These are phyloP conservation scores for Inosperma sp. DNA, from an alignment of 768 basidiomycete species.

Conservation along the genomic window DNA sequence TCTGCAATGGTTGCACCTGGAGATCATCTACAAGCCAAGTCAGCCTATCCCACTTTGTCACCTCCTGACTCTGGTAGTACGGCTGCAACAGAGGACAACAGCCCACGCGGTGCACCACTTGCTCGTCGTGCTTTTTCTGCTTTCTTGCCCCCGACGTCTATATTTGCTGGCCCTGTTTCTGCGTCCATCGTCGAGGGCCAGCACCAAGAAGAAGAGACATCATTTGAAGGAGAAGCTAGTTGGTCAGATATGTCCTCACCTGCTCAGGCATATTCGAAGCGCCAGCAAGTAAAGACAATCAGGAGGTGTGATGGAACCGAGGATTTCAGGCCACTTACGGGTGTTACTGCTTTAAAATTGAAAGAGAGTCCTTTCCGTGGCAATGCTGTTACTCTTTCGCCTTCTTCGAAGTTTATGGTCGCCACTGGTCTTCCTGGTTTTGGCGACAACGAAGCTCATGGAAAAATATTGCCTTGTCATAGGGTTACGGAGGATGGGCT, in stretches of 20 bases:
- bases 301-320: conserved; percentile 79
- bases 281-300: conserved; percentile 73
- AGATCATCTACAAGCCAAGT: conserved; percentile 33
- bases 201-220: conserved; percentile 49
- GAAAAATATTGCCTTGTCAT: conserved; percentile 92
- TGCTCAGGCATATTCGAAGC: conserved; percentile 73
- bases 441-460: conserved; percentile 88
- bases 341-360: conserved; percentile 50
- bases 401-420: conserved; percentile 22
- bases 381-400: conserved; percentile 30
- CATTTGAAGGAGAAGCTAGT: conserved; percentile 57
- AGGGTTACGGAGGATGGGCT: conserved; percentile 92
- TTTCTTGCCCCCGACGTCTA: conserved; percentile 52
- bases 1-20: conserved; percentile 57
- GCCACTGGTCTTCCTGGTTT: conserved; percentile 74
- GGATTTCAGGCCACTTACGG: conserved; percentile 71
- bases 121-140: conserved; percentile 75
- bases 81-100: conserved; percentile 18
- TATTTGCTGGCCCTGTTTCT: background rate
- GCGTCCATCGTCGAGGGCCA: conserved; percentile 24
- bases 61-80: conserved; percentile 14
- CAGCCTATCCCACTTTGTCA: conserved; percentile 40
- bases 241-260: conserved; percentile 71
- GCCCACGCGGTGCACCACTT: conserved; percentile 42
- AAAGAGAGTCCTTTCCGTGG: conserved; percentile 52